Base-by-base conservation (phyloP, 441 rosid genomes). In the Erysimum pusillum region DNA sequence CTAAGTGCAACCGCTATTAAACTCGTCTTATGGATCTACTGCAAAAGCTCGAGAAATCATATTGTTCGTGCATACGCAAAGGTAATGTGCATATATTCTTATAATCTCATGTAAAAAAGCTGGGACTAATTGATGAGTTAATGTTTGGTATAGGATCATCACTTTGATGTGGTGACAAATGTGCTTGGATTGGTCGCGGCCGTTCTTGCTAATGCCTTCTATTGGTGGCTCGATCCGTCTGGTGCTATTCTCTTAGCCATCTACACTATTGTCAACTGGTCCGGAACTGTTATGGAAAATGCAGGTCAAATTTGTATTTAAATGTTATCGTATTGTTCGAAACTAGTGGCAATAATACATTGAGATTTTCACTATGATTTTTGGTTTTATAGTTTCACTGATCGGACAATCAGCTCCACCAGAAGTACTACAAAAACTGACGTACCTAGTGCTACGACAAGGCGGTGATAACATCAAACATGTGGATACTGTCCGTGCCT, bases 61-160 rank as follows among this genome's bases (percentile, higher is more conserved):
- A 94, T 94, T 14, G 98, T 94, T 14, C 96, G 93, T 14, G 98
- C 98, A 46, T 94, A 89, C 38, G 97, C 97, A 9, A 86, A 91
- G 94, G 98, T 91, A 69, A 2, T 45, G 3, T 61, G 3, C 14
- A 38, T 39, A 78, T 66, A 65, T 32, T 28, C 45, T 51, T 42
- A 41, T 57, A 18, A 41, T 51, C 7, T 54, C 5, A 66, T 65
- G 69, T 39, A 65, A 49, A 39, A 31, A 25, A 25, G 4, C 48
- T 9, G 9, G 0, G 32, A 48, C 7, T 60, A 5, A 62, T 53
- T 45, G 15, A 36, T 54, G 48, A n/a, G n/a, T n/a, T n/a, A n/a
- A 45, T 2, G 31, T 44, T 25, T 53, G 31, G 66, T 70, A 56
- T 87, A 92, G 98, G 98, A 90, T 83, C 96, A 92, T 83, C 83